phyloP scores from a whole-genome alignment of 2,329 filamentous ascomycete species.

The Colletotrichum orchidophilum region DNA sequence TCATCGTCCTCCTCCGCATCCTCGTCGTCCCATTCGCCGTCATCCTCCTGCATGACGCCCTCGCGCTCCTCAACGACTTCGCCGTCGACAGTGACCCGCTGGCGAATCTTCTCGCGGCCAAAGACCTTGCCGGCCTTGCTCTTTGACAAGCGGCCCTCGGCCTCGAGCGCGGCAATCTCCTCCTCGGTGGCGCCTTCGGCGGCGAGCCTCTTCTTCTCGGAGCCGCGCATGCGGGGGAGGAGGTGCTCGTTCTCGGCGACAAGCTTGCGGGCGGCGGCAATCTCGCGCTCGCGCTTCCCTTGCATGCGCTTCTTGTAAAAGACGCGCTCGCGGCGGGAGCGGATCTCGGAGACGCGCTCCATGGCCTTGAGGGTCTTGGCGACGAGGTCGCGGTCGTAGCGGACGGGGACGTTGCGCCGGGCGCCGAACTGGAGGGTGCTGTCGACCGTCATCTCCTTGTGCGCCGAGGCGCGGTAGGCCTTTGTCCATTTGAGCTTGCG shows the following conservation, averaged over 20 bases:
- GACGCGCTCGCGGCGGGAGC: conserved; percentile 82
- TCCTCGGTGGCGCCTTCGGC: conserved; percentile 55
- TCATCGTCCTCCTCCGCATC: conserved; percentile 37
- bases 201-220: conserved; percentile 68
- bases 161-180: conserved; percentile 59
- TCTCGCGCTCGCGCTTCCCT: conserved; percentile 85
- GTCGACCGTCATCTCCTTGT: conserved; percentile 82
- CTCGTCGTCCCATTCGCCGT: conserved; percentile 32
- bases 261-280: conserved; percentile 83
- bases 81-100: conserved; percentile 49
- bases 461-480: conserved; percentile 84
- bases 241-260: conserved; percentile 94
- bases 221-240: conserved; percentile 76
- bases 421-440: conserved; percentile 91
- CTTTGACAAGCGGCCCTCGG: conserved; percentile 42
- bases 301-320: conserved; percentile 96
- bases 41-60: conserved; percentile 35
- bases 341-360: conserved; percentile 88
- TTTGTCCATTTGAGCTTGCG: conserved; percentile 98
- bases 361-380: conserved; percentile 90
- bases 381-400: conserved; percentile 94
- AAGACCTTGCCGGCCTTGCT: conserved; percentile 49
- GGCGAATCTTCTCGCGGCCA: conserved; percentile 52
- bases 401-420: conserved; percentile 91
- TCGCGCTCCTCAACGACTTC: conserved; percentile 43